Evolutionary conservation across 2,329 filamentous ascomycete genomes (phyloP).

Genomic region (Corniculantispora saksenae): DNA sequence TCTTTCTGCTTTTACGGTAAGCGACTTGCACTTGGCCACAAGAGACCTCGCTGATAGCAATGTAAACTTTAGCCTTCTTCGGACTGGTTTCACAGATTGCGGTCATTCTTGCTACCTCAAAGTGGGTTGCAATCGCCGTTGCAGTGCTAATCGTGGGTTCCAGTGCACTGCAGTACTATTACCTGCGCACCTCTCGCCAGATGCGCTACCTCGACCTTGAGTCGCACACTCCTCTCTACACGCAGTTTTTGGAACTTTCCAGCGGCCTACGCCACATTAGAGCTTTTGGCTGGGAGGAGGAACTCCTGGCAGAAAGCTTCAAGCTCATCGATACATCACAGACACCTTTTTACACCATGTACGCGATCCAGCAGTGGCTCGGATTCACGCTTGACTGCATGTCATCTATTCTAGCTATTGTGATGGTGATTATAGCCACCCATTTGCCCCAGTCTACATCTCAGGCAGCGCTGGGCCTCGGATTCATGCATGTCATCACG

Average conservation of each 20-base stretch:
- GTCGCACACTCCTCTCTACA: slow-evolving; percentile 47
- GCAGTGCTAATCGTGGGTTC: slow-evolving; percentile 25
- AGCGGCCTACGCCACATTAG: slow-evolving; percentile 28
- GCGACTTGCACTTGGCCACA: too few species aligned
- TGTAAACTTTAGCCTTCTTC: neutral
- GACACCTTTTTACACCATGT: neutral
- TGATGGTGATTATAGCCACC: slow-evolving; percentile 47
- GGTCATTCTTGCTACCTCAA: neutral
- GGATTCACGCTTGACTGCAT: neutral
- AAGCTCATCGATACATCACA: neutral
- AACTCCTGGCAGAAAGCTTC: slow-evolving; percentile 22
- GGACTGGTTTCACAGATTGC: neutral
- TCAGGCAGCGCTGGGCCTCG: neutral
- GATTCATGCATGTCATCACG: neutral
- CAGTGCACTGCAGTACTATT: slow-evolving; percentile 34
- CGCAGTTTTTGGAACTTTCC: slow-evolving; percentile 38
- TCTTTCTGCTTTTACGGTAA: too few species aligned
- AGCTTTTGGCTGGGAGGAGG: slow-evolving; percentile 38
- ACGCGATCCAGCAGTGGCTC: neutral
- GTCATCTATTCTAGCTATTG: slow-evolving; percentile 43
- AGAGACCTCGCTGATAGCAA: too few species aligned
- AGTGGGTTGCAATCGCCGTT: neutral
- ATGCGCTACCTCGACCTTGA: slow-evolving; percentile 56
- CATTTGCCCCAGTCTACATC: neutral
- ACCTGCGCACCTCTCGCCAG: slow-evolving; percentile 54